Percentiles rank a stretch among this genome's conserved stretches.
phyloP scores from a whole-genome alignment of 208 protist species.

The Trypanosoma grayi region DNA sequence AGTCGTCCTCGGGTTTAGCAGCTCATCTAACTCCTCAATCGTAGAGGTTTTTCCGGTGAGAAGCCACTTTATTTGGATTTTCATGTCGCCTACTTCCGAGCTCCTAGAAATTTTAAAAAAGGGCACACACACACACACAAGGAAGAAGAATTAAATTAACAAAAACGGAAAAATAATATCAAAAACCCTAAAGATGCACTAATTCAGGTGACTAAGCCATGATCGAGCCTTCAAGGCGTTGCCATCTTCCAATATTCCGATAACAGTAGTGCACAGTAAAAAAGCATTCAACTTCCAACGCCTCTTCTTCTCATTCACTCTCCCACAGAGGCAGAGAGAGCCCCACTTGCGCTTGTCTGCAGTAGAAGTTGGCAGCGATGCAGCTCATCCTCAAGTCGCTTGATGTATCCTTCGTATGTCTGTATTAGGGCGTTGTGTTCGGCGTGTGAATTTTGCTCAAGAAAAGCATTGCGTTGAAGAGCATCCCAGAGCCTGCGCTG shows the following conservation, averaged over 20 bases:
- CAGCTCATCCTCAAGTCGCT: slow-evolving; percentile 17
- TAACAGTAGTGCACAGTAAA: no score
- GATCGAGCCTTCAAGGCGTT: no score
- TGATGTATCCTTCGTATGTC: slow-evolving; percentile 22
- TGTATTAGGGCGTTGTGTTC: slow-evolving; percentile 19
- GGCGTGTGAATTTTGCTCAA: slow-evolving; percentile 23
- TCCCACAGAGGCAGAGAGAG: background rate
- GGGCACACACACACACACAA: no score
- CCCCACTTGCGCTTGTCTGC: background rate
- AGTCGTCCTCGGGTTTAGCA: background rate
- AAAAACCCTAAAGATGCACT: no score
- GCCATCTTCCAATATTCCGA: no score
- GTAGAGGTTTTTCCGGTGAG: background rate
- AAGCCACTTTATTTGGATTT: background rate
- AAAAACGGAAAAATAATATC: no score
- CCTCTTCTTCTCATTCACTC: background rate
- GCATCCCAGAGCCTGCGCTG: slow-evolving; percentile 20
- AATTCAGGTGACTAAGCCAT: no score
- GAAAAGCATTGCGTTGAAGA: slow-evolving; percentile 22
- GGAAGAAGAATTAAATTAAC: no score
- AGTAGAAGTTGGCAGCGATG: slow-evolving; percentile 2
- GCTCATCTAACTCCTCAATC: background rate
- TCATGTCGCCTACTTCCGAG: no score
- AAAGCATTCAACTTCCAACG: no score
- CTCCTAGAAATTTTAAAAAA: no score